phyloP scores from a whole-genome alignment of 345 rosid genomes.

The Gynandropsis gynandra region DNA sequence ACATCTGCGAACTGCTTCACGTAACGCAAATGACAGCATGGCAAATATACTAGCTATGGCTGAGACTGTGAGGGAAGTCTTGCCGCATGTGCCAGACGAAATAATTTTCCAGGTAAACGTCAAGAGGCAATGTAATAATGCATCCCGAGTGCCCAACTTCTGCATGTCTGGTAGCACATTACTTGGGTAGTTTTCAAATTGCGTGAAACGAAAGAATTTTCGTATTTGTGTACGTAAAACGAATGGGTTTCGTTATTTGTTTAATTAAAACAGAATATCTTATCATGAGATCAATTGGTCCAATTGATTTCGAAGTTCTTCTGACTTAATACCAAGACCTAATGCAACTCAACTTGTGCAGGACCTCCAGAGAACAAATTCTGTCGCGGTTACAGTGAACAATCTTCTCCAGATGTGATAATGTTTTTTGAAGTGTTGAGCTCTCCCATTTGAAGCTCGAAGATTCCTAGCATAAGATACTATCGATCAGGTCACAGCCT shows the following conservation, averaged over 20 bases:
- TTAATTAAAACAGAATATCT: slow-evolving; percentile 7
- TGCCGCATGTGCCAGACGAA: slow-evolving; percentile 92
- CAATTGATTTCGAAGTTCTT: not conserved
- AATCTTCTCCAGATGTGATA: slow-evolving; percentile 92
- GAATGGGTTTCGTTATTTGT: not conserved
- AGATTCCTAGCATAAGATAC: slow-evolving; percentile 16
- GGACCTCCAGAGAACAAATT: slow-evolving; percentile 96
- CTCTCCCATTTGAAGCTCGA: slow-evolving; percentile 27
- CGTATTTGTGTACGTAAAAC: slow-evolving; percentile 1
- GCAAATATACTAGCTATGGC: slow-evolving; percentile 89
- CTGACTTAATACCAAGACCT: slow-evolving; percentile 20
- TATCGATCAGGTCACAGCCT: slow-evolving; percentile 17
- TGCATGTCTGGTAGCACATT: slow-evolving; percentile 8
- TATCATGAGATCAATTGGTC: not conserved
- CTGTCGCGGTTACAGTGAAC: slow-evolving; percentile 84
- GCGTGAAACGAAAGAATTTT: not conserved
- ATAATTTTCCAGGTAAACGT: slow-evolving; percentile 71
- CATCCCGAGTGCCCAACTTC: not conserved
- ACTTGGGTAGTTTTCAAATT: slow-evolving; percentile 7
- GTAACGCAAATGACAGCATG: slow-evolving; percentile 43
- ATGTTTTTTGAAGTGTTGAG: slow-evolving; percentile 10
- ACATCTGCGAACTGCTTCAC: slow-evolving; percentile 53
- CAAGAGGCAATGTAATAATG: slow-evolving; percentile 1
- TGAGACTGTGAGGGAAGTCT: slow-evolving; percentile 85
- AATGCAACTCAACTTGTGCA: slow-evolving; percentile 35